Base-by-base conservation (phyloP, 495 filamentous ascomycete species). In the Aspergillus steynii region DNA sequence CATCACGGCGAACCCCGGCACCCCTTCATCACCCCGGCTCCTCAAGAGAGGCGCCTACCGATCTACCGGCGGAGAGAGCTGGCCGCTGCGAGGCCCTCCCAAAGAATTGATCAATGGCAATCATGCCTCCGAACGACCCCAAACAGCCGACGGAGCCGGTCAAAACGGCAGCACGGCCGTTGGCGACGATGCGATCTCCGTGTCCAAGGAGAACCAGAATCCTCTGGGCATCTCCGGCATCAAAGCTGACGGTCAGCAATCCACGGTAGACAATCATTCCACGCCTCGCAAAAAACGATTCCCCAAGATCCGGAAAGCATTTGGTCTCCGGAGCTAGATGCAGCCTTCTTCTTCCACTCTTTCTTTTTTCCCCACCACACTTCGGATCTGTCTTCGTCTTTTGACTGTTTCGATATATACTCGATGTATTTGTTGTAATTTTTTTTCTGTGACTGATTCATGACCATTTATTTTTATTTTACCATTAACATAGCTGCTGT, bases 271-370 rank as follows among this genome's bases (percentile, higher is more conserved):
- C 37, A 42, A 14, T 14, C 37, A 42, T 42, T 42, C 37, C 12
- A 42, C 37, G 9, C 75, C 73, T 42, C 80, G 80, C 56, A 83
- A 83, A 69, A 84, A 79, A 63, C 77, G 80, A 56, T 83, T 84
- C 56, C 74, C 74, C 1, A 68, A 74, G 56, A 67, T 84, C 55
- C 71, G 79, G 27, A 82, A 79, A 60, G 81, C 80, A 29, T 78
- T 84, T 53, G 76, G 80, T 9, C 63, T 83, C 56, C 71, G 74
- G 47, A 59, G 64, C 51, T 81, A 61, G n/a, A 64, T 62, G 58
- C 58, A 64, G 66, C 68, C 56, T 60, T 61, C 6, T 58, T 60
- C 48, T 25, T 45, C 56, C 54, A 28, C 50, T 60, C 32, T 29
- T 62, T 51, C 48, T 27, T 28, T 55, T 62, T 60, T 29, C 34